phyloP scores from a whole-genome alignment of 2,329 filamentous ascomycete species.

The Laburnicola sp. region DNA sequence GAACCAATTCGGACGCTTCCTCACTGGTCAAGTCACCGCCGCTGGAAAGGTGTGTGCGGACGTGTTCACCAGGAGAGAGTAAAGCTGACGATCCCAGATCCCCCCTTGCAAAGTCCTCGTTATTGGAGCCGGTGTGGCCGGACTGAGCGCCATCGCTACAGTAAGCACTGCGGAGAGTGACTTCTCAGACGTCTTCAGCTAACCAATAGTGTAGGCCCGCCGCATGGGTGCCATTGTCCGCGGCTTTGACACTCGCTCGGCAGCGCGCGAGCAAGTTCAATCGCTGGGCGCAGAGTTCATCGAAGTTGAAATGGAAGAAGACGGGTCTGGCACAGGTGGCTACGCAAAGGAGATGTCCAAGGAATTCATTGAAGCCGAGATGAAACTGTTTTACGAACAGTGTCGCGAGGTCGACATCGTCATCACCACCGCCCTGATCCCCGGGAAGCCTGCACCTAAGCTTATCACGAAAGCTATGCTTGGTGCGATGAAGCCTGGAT shows the following conservation, averaged over 20 bases:
- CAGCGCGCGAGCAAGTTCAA: conserved; percentile 84
- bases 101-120: conserved; percentile 88
- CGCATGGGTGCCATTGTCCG: conserved; percentile 87
- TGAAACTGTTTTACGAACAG: conserved; percentile 89
- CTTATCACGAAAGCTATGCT: conserved; percentile 82
- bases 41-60: conserved; percentile 61
- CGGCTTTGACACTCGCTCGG: conserved; percentile 88
- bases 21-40: conserved; percentile 87
- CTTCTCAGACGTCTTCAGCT: conserved; percentile 4
- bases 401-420: conserved; percentile 88
- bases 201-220: conserved; percentile 58
- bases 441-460: conserved; percentile 78
- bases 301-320: conserved; percentile 82
- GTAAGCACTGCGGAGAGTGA: conserved; percentile 31
- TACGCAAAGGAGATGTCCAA: conserved; percentile 95
- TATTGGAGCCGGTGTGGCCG: conserved; percentile 87
- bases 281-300: conserved; percentile 88
- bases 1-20: conserved; percentile 83
- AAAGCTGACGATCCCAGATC: conserved; percentile 59
- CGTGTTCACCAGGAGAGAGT: fast-evolving
- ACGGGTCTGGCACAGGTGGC: conserved; percentile 80
- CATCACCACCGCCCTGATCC: conserved; percentile 89
- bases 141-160: conserved; percentile 84
- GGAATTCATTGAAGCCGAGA: conserved; percentile 88
- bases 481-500: conserved; percentile 85